phyloP scores from a whole-genome alignment of 345 rosid species.

The Sonneratia caseolaris region DNA sequence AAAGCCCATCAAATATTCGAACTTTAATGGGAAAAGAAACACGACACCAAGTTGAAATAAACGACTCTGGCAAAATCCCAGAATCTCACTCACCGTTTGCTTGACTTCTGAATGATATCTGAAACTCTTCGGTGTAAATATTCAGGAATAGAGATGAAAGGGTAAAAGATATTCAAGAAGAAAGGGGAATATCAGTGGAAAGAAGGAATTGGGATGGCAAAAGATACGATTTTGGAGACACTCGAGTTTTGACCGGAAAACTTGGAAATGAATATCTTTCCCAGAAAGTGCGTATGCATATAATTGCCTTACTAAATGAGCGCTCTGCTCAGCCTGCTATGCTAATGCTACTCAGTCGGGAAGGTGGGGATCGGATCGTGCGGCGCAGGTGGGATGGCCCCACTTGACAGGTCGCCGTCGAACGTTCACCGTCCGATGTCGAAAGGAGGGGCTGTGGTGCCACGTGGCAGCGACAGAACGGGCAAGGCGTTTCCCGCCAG shows the following conservation, averaged over 20 bases:
- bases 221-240: neutral
- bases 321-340: neutral
- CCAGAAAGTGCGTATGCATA: neutral
- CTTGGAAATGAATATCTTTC: neutral
- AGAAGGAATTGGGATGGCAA: neutral
- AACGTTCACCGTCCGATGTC: neutral
- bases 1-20: neutral
- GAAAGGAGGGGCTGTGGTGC: neutral
- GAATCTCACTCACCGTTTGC: neutral
- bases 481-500: neutral
- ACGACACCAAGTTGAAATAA: neutral
- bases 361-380: slow-evolving; percentile 9
- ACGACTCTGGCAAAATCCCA: neutral
- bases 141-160: neutral
- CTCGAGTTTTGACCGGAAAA: neutral
- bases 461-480: neutral
- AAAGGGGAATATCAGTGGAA: neutral
- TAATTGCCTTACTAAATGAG: neutral
- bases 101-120: neutral
- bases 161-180: neutral
- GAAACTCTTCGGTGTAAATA: neutral
- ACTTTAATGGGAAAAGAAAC: neutral
- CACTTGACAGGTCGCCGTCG: neutral
- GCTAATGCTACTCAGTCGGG: neutral
- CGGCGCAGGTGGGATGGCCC: neutral